Evolutionary conservation across 106 monocot species (phyloP).

Genomic region (Allium fistulosum): DNA sequence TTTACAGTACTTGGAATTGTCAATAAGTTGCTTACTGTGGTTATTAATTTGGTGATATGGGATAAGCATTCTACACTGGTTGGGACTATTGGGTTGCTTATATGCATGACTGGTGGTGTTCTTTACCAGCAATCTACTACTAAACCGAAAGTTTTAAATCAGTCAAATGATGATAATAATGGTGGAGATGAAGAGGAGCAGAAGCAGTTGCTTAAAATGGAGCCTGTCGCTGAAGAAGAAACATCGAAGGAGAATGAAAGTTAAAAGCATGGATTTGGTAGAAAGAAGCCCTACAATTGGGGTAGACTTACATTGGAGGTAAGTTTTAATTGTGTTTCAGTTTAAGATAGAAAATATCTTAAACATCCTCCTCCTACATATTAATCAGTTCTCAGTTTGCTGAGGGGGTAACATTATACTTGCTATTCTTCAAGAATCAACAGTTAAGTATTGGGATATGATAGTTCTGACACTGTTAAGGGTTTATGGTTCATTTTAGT

Average conservation of each 20-base stretch:
- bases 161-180: background rate
- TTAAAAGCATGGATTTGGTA: no score
- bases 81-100: constrained; percentile 15
- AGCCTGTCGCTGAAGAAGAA: background rate
- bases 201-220: constrained; percentile 12
- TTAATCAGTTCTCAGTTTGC: no score
- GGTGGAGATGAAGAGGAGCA: constrained; percentile 10
- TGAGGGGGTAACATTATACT: no score
- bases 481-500: no score
- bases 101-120: constrained; percentile 22
- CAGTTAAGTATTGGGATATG: no score
- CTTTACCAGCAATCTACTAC: constrained; percentile 15
- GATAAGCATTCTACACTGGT: constrained; percentile 16
- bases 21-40: constrained; percentile 19
- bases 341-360: no score
- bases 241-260: background rate
- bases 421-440: no score
- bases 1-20: constrained; percentile 55
- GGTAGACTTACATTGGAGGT: no score
- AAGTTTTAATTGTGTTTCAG: no score
- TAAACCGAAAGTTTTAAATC: background rate
- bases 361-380: no score
- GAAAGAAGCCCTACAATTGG: no score
- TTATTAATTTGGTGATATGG: constrained; percentile 22
- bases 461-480: no score